Percentiles rank a stretch among this genome's conserved stretches.
Evolutionary conservation across 73 alveolate species (phyloP).

Genomic region (Uronychia binucleata): DNA sequence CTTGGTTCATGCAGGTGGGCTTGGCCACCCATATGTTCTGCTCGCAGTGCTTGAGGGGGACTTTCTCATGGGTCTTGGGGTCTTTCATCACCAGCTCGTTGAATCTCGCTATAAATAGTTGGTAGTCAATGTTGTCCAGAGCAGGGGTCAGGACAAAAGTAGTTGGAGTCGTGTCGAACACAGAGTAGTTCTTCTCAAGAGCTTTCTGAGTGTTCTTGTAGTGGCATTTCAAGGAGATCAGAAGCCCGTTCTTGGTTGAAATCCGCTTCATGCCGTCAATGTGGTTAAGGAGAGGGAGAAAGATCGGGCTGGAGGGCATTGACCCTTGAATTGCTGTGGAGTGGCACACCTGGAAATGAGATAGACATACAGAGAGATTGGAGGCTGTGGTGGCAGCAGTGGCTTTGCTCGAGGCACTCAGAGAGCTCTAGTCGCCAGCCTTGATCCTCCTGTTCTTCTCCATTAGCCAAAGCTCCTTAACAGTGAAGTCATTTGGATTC

Average conservation of each 20-base stretch:
- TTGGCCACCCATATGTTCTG: constrained; percentile 86
- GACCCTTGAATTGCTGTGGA: constrained; percentile 23
- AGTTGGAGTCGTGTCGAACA: constrained; percentile 73
- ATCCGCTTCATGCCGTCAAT: constrained; percentile 57
- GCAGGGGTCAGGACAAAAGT: constrained; percentile 52
- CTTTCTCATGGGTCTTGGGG: constrained; percentile 39
- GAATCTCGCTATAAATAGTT: constrained; percentile 41
- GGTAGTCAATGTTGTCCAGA: constrained; percentile 39
- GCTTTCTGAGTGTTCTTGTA: constrained; percentile 51
- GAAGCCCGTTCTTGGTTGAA: constrained; percentile 66
- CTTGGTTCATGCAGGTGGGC: constrained; percentile 64
- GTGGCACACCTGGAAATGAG: constrained; percentile 35
- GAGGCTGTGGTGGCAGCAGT: constrained; percentile 33
- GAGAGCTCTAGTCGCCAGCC: no score
- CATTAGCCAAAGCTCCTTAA: constrained; percentile 21
- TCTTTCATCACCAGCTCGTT: constrained; percentile 53
- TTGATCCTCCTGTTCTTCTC: no score
- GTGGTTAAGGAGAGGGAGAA: constrained; percentile 68
- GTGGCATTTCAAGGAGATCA: constrained; percentile 47
- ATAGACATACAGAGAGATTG: constrained; percentile 60
- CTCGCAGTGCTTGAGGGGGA: constrained; percentile 76
- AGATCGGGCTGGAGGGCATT: constrained; percentile 57
- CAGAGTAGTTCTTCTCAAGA: constrained; percentile 28
- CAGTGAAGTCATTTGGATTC: no score
- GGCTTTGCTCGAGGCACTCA: no score